These are phyloP conservation scores for Phytopythium montanum DNA, from an alignment of 352 stramenopile species.

Conservation along the genomic window DNA sequence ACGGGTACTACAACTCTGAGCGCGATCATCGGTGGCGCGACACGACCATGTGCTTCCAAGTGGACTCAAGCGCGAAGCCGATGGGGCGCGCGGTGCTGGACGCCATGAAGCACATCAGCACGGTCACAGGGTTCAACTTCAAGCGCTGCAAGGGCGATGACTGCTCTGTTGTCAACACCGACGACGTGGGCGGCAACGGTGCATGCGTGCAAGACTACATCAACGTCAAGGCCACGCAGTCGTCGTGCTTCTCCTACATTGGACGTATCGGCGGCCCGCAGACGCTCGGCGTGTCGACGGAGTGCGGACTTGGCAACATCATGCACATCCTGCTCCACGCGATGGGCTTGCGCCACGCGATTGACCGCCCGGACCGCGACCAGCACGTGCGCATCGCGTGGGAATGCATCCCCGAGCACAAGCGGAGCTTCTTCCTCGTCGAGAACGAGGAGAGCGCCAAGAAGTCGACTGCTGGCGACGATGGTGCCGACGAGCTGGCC, in stretches of 20 bases:
- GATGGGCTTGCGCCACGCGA: constrained; percentile 65
- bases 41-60: constrained; percentile 61
- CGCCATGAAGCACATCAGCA: constrained; percentile 58
- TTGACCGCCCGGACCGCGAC: constrained; percentile 68
- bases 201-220: constrained; percentile 61
- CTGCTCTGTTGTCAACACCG: constrained; percentile 14
- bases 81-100: constrained; percentile 41
- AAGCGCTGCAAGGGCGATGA: constrained; percentile 39
- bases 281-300: constrained; percentile 54
- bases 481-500: background rate
- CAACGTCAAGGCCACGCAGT: constrained; percentile 39
- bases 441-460: constrained; percentile 34
- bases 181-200: constrained; percentile 17
- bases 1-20: constrained; percentile 82
- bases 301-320: constrained; percentile 72
- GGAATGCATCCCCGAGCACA: constrained; percentile 67
- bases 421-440: constrained; percentile 65
- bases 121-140: constrained; percentile 68
- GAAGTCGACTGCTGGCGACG: background rate
- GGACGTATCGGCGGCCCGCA: constrained; percentile 69
- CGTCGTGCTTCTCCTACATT: constrained; percentile 78
- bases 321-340: constrained; percentile 79
- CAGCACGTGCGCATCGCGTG: constrained; percentile 75
- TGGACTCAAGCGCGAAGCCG: constrained; percentile 35
- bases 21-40: constrained; percentile 70